Percentiles rank a stretch among this genome's conserved stretches.
Conservation (phyloP, 352 stramenopile species). For the Pythium aquatile region DNA sequence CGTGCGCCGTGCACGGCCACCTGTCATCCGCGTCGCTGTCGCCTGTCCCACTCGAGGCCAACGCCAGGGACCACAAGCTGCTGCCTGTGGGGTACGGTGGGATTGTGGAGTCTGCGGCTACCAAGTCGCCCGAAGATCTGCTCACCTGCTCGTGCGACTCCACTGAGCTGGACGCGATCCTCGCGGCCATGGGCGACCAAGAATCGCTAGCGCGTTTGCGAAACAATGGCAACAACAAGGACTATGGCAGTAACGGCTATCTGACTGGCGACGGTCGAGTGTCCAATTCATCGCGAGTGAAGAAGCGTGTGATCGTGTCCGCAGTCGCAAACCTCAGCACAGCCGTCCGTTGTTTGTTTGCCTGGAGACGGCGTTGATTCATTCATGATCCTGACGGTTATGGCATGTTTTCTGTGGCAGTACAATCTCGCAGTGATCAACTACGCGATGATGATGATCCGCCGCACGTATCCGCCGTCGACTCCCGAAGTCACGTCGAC, state of each 20-base stretch:
- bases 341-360: conserved; percentile 35
- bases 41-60: not conserved
- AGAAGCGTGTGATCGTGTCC: conserved; percentile 51
- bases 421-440: conserved; percentile 82
- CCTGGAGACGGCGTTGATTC: not conserved
- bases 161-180: conserved; percentile 20
- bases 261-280: not conserved
- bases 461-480: conserved; percentile 48
- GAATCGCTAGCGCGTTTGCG: not conserved
- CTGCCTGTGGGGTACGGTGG: not conserved
- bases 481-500: conserved; percentile 56
- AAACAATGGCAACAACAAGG: not conserved
- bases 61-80: not conserved
- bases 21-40: not conserved
- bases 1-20: not conserved
- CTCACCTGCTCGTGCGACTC: conserved; percentile 14
- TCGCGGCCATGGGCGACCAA: conserved; percentile 11
- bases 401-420: conserved; percentile 25
- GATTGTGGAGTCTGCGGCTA: not conserved
- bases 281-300: conserved; percentile 9
- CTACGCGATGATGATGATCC: conserved; percentile 36
- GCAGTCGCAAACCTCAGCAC: conserved; percentile 82
- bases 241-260: conserved; percentile 10
- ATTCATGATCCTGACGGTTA: not conserved
- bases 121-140: conserved; percentile 14